Percentiles rank a stretch among this genome's conserved stretches.
Evolutionary conservation across 352 stramenopile genomes (phyloP).

Genomic region (Phytophthora podocarpi): DNA sequence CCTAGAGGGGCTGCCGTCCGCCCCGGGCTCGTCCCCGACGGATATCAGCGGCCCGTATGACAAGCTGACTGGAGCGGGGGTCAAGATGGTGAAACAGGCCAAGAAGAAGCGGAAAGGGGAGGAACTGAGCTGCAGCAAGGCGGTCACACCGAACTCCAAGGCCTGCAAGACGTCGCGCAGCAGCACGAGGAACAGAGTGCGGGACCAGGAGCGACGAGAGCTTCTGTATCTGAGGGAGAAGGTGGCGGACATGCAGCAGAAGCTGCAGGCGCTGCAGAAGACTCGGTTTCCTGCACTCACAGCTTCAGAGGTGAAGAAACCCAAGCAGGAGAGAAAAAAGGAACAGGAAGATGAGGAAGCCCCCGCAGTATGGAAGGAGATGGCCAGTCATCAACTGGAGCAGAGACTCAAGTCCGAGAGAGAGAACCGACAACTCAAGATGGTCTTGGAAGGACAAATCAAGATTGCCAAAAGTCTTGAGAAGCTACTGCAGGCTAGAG

Average conservation of each 20-base stretch:
- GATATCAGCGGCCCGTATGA: background rate
- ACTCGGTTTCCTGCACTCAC: constrained; percentile 2
- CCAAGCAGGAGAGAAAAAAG: background rate
- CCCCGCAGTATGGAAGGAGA: constrained; percentile 47
- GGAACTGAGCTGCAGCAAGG: constrained; percentile 7
- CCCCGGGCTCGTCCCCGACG: background rate
- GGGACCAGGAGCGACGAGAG: constrained; percentile 46
- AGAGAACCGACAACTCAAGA: constrained; percentile 64
- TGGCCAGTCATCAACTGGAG: constrained; percentile 50
- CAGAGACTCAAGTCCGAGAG: constrained; percentile 55
- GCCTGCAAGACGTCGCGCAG: constrained; percentile 33
- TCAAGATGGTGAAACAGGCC: constrained; percentile 1
- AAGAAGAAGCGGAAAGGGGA: constrained; percentile 27
- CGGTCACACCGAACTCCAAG: constrained; percentile 11
- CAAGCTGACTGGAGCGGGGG: background rate
- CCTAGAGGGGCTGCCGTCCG: constrained; percentile 18
- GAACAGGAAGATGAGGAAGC: constrained; percentile 9
- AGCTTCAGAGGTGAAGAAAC: background rate
- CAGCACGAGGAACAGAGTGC: constrained; percentile 45
- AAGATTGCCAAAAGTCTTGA: constrained; percentile 71
- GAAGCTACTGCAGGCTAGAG: constrained; percentile 45
- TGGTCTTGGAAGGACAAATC: constrained; percentile 66
- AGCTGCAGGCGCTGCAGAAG: constrained; percentile 43
- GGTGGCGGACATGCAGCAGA: constrained; percentile 48
- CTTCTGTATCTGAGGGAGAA: constrained; percentile 51